phyloP scores from a whole-genome alignment of 306 rosid species.

The Adenanthera pavonina region DNA sequence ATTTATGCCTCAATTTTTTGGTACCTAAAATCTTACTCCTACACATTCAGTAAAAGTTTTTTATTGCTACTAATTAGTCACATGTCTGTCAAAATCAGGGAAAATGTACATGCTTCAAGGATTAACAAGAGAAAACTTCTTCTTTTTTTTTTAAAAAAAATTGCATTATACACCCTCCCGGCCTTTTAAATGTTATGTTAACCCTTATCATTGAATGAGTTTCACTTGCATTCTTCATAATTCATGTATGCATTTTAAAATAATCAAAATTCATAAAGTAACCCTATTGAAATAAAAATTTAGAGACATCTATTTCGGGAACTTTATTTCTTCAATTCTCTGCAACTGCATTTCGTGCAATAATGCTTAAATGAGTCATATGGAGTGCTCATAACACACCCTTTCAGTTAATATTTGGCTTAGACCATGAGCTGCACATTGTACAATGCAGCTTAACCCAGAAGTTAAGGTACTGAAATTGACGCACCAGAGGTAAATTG shows the following conservation, averaged over 20 bases:
- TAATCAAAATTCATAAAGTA: too few species aligned
- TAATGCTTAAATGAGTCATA: constrained; percentile 15
- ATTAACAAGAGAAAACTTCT: not conserved
- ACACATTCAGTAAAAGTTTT: not conserved
- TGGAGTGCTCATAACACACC: not conserved
- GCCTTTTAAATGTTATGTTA: not conserved
- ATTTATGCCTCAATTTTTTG: not conserved
- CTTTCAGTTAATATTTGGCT: constrained; percentile 5
- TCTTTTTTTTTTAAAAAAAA: not conserved
- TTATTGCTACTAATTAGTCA: not conserved
- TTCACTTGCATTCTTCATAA: not conserved
- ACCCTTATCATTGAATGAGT: not conserved
- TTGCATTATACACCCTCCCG: not conserved
- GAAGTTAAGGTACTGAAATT: constrained; percentile 23
- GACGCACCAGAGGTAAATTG: constrained; percentile 7
- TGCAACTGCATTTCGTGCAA: not conserved
- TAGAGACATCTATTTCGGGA: not conserved
- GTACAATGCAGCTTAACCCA: constrained; percentile 32
- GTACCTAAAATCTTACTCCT: not conserved
- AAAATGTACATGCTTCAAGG: not conserved
- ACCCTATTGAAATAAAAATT: not conserved
- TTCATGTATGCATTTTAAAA: not conserved
- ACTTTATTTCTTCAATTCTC: not conserved
- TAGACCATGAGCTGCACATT: not conserved
- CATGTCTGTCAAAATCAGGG: not conserved